phyloP scores from a whole-genome alignment of 352 stramenopile species.

The Peronosclerospora sorghi region DNA sequence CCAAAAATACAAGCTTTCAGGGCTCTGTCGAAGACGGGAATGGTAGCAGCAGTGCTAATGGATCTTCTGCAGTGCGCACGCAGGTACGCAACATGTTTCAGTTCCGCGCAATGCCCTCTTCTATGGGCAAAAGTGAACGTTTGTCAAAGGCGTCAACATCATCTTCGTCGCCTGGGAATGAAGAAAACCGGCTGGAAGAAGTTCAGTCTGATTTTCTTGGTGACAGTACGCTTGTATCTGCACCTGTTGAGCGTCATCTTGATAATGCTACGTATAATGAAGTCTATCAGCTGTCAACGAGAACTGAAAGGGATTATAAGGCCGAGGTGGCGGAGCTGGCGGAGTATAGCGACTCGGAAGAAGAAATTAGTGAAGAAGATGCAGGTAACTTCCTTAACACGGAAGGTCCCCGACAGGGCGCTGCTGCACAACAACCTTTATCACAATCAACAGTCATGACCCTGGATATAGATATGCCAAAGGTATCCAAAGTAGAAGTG shows the following conservation, averaged over 20 bases:
- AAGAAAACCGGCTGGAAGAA: conserved; percentile 24
- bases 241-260: conserved; percentile 29
- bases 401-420: conserved; percentile 8
- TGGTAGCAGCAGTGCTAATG: conserved; percentile 20
- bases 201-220: conserved; percentile 19
- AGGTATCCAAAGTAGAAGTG: conserved; percentile 32
- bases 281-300: conserved; percentile 5
- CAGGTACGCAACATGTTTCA: conserved; percentile 52
- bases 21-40: conserved; percentile 23
- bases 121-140: conserved; percentile 24
- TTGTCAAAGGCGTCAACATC: conserved; percentile 27
- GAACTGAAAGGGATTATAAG: conserved; percentile 15
- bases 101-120: conserved; percentile 35
- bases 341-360: conserved; percentile 21
- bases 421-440: conserved; percentile 10
- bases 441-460: conserved; percentile 16
- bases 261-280: conserved; percentile 53
- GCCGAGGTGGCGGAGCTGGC: conserved; percentile 24
- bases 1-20: conserved; percentile 18
- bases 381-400: conserved; percentile 27
- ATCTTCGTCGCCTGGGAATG: conserved; percentile 22
- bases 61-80: conserved; percentile 20
- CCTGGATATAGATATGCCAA: conserved; percentile 16
- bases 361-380: conserved; percentile 12
- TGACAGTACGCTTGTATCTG: conserved; percentile 14